A percentile compares a stretch with the other conserved stretches of the same genome.
Conservation (phyloP, 2,329 filamentous ascomycete species). For the Aaosphaeria pasadenensis region DNA sequence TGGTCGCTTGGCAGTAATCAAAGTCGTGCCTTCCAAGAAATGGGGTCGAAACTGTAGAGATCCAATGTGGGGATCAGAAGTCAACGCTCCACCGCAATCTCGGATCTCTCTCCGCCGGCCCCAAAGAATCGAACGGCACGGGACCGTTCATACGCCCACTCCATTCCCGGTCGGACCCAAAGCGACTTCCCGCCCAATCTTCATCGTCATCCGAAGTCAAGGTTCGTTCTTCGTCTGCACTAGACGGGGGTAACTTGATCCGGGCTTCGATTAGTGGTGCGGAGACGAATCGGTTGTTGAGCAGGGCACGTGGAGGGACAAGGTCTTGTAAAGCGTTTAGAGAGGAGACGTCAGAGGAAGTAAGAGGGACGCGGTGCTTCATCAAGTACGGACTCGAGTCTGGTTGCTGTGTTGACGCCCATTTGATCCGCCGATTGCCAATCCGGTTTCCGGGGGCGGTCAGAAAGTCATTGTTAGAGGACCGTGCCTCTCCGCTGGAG, state of each 20-base stretch:
- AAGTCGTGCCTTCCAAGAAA: neutral
- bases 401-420: conserved; percentile 18
- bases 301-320: conserved; percentile 30
- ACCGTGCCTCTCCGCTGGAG: conserved; percentile 24
- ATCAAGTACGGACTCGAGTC: conserved; percentile 19
- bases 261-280: conserved; percentile 37
- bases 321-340: conserved; percentile 39
- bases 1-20: neutral
- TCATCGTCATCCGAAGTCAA: conserved; percentile 7
- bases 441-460: neutral
- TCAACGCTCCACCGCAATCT: conserved; percentile 43
- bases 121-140: conserved; percentile 33
- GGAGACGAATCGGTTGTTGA: conserved; percentile 36
- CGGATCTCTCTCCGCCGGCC: conserved; percentile 33
- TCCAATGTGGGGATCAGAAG: conserved; percentile 21
- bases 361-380: conserved; percentile 23
- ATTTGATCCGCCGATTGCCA: conserved; percentile 8
- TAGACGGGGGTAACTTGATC: conserved; percentile 33
- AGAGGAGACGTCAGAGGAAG: conserved; percentile 35
- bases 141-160: conserved; percentile 14
- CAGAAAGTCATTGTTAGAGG: neutral
- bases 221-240: conserved; percentile 23
- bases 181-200: conserved; percentile 14
- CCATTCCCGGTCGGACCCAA: conserved; percentile 16
- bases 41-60: neutral